These are phyloP conservation scores for Colletotrichum sp. DNA, from an alignment of 2,329 filamentous ascomycete species.

Conservation along the genomic window DNA sequence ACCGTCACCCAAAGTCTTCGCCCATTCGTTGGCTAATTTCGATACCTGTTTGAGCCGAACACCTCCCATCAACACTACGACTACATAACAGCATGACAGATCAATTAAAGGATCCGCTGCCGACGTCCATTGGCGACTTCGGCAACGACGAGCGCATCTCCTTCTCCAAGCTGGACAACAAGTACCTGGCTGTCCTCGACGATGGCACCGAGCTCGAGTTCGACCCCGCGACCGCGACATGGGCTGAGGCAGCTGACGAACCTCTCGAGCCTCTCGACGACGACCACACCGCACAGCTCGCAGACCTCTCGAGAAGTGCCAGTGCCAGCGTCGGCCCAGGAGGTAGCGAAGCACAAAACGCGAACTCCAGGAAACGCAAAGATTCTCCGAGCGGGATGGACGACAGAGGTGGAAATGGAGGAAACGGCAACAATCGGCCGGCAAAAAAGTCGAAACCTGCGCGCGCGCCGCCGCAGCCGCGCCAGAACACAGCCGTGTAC, in stretches of 20 bases:
- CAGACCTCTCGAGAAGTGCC: slow-evolving; percentile 23
- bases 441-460: slow-evolving; percentile 53
- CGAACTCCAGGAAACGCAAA: slow-evolving; percentile 46
- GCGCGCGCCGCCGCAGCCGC: slow-evolving; percentile 53
- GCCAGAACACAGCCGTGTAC: slow-evolving; percentile 88
- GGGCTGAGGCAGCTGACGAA: slow-evolving; percentile 70
- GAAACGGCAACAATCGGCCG: slow-evolving; percentile 30
- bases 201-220: slow-evolving; percentile 88
- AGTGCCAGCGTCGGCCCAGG: slow-evolving; percentile 15
- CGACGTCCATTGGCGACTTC: slow-evolving; percentile 71
- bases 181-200: slow-evolving; percentile 84
- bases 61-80: neutral
- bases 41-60: neutral
- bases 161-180: slow-evolving; percentile 82
- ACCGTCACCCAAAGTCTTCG: neutral
- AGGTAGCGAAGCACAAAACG: neutral
- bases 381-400: slow-evolving; percentile 30
- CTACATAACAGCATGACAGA: neutral
- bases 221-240: slow-evolving; percentile 72
- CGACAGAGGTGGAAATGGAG: slow-evolving; percentile 19
- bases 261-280: slow-evolving; percentile 40
- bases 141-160: slow-evolving; percentile 82
- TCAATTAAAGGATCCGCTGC: slow-evolving; percentile 49
- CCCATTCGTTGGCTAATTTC: neutral
- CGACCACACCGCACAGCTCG: slow-evolving; percentile 32